Evolutionary conservation across 345 rosid genomes (phyloP), one percentile per base, ranked within the genome.

Genomic region (Euclidium syriacum): DNA sequence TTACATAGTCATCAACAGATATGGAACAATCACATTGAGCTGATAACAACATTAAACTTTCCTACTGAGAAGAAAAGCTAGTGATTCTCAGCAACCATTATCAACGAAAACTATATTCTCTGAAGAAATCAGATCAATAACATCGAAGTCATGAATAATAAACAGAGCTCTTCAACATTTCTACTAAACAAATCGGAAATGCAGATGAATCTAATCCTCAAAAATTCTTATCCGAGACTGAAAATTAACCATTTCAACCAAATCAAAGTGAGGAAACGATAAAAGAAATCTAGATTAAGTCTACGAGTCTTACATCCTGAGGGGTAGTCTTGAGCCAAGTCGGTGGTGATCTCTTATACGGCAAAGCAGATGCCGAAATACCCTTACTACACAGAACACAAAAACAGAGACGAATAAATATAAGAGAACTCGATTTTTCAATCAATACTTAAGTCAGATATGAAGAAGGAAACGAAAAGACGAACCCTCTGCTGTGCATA

Each of bases 291-390:
- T 8, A 47, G 25, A 51, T 9, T 4, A 7, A 19, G 7, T 0
- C 6, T 4, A 52, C n/a, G 32, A 55, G 27, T 30, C 70, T 85
- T 49, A 85, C 91, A 74, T 85, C 91, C 52, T 70, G 77, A 23
- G 83, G 0, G 11, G 40, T 34, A 40, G 76, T 77, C 78, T 88
- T 88, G 44, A 88, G 79, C 96, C 96, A 88, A 14, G 78, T 80
- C 2, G 90, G 92, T 4, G 96, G 73, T 7, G 92, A 71, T 52
- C 92, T 73, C 81, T 85, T 88, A 81, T 85, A 88, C 4, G 96
- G 96, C 60, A 85, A 40, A 52, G 92, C 92, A n/a, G 96, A 85
- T 44, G 92, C 84, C 1, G 95, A 87, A 40, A 87, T 85, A 73
- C 95, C 91, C 83, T 87, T 87, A 47, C 85, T 81, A 42, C 47